Conservation (phyloP, 148 eudicot species). For the Rhododendron kiyosumense region DNA sequence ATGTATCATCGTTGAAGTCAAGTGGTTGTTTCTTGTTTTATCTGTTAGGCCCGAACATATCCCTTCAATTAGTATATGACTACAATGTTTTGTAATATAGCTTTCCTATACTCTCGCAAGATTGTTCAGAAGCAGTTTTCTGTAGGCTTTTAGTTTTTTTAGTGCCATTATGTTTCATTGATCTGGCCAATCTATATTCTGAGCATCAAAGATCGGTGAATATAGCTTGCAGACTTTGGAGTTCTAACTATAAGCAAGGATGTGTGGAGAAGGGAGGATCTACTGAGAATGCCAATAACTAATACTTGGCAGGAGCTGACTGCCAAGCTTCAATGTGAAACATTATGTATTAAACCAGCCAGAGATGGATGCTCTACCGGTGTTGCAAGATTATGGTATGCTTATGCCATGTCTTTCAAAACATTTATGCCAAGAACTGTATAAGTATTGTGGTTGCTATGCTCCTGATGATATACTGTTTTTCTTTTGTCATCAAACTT, state of each 20-base stretch:
- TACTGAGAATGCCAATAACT: slow-evolving; percentile 32
- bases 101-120: not conserved
- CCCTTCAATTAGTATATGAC: not conserved
- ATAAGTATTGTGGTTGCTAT: not conserved
- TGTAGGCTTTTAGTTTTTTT: not conserved
- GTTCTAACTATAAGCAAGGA: slow-evolving; percentile 80
- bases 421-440: not conserved
- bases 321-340: slow-evolving; percentile 57
- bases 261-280: slow-evolving; percentile 45
- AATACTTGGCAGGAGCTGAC: slow-evolving; percentile 62
- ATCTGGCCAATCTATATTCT: not conserved
- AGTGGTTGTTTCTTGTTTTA: not conserved
- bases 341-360: slow-evolving; percentile 78
- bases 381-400: slow-evolving; percentile 84
- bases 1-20: not conserved
- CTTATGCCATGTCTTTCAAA: not conserved
- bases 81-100: not conserved
- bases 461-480: not conserved
- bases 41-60: not conserved
- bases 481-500: not conserved
- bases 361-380: slow-evolving; percentile 98
- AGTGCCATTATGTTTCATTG: not conserved
- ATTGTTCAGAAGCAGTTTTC: not conserved
- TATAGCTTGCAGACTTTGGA: slow-evolving; percentile 65
- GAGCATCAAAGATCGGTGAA: slow-evolving; percentile 9